These are phyloP conservation scores for Isatis lusitanica DNA, from an alignment of 441 rosid genomes.

Conservation along the genomic window DNA sequence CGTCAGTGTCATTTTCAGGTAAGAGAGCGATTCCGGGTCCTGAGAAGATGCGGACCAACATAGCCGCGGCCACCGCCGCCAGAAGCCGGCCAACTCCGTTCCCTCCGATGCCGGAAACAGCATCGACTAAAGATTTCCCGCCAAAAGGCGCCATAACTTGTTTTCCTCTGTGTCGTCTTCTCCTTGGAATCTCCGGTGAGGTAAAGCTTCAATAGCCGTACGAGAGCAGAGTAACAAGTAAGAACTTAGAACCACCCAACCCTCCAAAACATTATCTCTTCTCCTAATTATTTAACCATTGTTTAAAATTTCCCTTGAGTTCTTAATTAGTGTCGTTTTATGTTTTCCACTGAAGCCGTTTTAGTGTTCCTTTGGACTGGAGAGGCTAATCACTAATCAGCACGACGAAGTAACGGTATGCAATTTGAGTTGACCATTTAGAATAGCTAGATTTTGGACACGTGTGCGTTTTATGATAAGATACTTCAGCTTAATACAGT, in stretches of 20 bases:
- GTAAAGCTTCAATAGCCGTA: slow-evolving; percentile 18
- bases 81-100: slow-evolving; percentile 65
- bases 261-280: slow-evolving; percentile 34
- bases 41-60: slow-evolving; percentile 31
- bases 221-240: slow-evolving; percentile 9
- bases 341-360: neutral
- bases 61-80: slow-evolving; percentile 76
- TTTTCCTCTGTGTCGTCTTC: slow-evolving; percentile 28
- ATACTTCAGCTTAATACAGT: neutral
- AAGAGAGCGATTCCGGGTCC: slow-evolving; percentile 59
- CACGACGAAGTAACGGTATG: neutral
- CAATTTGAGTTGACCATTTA: neutral
- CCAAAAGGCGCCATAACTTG: slow-evolving; percentile 55
- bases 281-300: slow-evolving; percentile 16
- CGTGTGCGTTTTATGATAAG: slow-evolving; percentile 4
- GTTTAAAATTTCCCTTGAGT: slow-evolving; percentile 6
- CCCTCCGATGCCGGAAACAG: slow-evolving; percentile 61
- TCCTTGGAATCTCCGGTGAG: slow-evolving; percentile 32
- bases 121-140: slow-evolving; percentile 67
- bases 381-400: neutral
- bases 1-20: slow-evolving; percentile 53
- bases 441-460: neutral
- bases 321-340: neutral
- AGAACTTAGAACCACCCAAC: slow-evolving; percentile 18
- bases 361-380: neutral